Percentiles rank a stretch among this genome's conserved stretches.
Evolutionary conservation across 352 stramenopile species (phyloP).

Genomic region (Globisporangium sylvaticum): DNA sequence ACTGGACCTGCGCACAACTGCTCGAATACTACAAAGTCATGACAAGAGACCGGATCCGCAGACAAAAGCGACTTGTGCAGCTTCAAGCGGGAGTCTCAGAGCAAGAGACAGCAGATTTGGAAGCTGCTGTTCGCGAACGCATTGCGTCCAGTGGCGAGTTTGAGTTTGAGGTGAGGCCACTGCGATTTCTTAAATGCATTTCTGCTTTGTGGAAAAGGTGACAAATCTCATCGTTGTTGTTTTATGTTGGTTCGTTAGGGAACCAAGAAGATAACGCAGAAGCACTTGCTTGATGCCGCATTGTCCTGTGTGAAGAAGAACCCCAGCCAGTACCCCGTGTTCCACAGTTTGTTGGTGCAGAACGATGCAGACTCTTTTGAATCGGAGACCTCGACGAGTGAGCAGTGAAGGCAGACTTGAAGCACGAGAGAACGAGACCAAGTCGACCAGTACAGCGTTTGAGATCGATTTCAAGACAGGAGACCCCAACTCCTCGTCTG

Average conservation of each 20-base stretch:
- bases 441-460: not conserved
- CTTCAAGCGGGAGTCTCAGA: not conserved
- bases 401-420: not conserved
- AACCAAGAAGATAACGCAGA: not conserved
- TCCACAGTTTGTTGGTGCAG: not conserved
- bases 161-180: conserved; percentile 1
- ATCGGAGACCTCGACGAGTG: not conserved
- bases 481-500: not conserved
- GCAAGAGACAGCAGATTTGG: not conserved
- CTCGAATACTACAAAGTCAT: conserved; percentile 28
- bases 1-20: conserved; percentile 20
- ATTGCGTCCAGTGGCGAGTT: not conserved
- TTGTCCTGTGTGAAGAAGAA: not conserved
- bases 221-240: not conserved
- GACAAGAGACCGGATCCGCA: conserved; percentile 17
- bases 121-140: conserved; percentile 1
- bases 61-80: conserved; percentile 12
- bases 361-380: not conserved
- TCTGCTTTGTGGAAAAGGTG: not conserved
- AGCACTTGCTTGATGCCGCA: not conserved
- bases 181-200: not conserved
- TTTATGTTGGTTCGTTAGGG: not conserved
- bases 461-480: conserved; percentile 1
- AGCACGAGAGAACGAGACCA: not conserved
- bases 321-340: not conserved